Evolutionary conservation across 2,329 filamentous ascomycete species (phyloP), one percentile per base, ranked within the genome.

Genomic region (Fusarium coffeatum): DNA sequence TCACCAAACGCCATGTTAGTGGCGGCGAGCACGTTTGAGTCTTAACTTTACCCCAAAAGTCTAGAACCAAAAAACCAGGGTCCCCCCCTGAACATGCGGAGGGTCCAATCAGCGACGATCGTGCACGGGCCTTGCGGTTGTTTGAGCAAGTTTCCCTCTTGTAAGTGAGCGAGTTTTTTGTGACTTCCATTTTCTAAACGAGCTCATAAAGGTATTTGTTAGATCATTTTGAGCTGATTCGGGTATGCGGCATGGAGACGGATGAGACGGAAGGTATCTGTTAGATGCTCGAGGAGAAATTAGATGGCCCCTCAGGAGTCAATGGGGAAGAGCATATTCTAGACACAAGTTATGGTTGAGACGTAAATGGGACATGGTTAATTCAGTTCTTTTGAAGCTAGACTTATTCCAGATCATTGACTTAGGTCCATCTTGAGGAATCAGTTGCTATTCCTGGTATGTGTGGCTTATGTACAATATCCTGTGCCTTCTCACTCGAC

Each of bases 101-200:
- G 51, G 42, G 28, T 45, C 73, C 73, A 76, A 76, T 74, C 60
- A 60, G 47, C 55, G 11, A 3, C 3, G 1, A 28, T 45, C 37
- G 51, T 50, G 69, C 66, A 68, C 65, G 66, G 61, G 59, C 69
- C 68, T 43, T 80, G 78, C 79, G 78, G 72, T 66, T 76, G 65
- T 80, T 80, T 80, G 78, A 80, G 78, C 78, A 80, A 80, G 78
- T 80, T 80, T 78, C 63, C 64, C 16, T 43, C 23, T 7, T 55
- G 45, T 67, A 69, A 63, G 60, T 66, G 58, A 59, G 61, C 55
- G 55, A 61, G 56, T 66, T 67, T 64, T 48, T 40, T 55, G 25
- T 25, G 8, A 23, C 27, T 7, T 34, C 20, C 3, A 32, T 46
- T 28, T 57, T 48, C 47, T 45, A 28, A 60, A 56, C 50, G 18